Evolutionary conservation across 2,329 filamentous ascomycete genomes (phyloP), one percentile per base, ranked within the genome.

Genomic region (Colletotrichum noveboracense): DNA sequence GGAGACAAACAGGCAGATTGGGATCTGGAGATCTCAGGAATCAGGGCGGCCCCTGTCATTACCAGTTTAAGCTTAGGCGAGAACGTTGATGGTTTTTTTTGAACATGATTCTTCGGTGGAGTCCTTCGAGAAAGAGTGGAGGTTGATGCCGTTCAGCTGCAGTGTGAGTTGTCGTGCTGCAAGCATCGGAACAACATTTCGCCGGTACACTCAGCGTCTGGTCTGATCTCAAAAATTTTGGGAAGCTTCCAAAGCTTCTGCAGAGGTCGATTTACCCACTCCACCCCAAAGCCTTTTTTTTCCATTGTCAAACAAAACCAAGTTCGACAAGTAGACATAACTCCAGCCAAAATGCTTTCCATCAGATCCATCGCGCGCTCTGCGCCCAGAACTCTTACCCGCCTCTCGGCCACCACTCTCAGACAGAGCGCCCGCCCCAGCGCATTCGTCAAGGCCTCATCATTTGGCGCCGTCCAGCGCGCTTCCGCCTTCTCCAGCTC

Each of bases 341-440:
- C 8, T 6, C 9, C 60, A 9, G 32, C 48, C 84, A 90, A 81
- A 78, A 96, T 96, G 94, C 87, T 95, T 82, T 93, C 93, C 79
- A 87, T 95, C 79, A 90, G 94, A 84, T 87, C 89, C 76, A 83
- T 94, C 78, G 89, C 91, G 82, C 93, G 94, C 83, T 90, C 92
- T 66, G 91, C 92, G 82, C 93, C 94, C 80, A 91, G 93, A 83
- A 88, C 89, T 74, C 80, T 93, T 70, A 87, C 90, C 79, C 91
- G 93, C 80, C 82, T 93, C 78, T 87, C 90, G 77, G 84, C 87
- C 73, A 84, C 89, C 69, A 85, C 90, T 65, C 80, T 89, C 77
- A 86, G 89, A 80, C 88, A 89, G 83, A 84, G 89, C 76, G 81
- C 89, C 80, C 88, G 88, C 77, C 87, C 89, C 81, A 87, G 86